Evolutionary conservation across 805 yeast species (phyloP), one percentile per base, ranked within the genome.

Genomic region (Yueomyces sinensis): DNA sequence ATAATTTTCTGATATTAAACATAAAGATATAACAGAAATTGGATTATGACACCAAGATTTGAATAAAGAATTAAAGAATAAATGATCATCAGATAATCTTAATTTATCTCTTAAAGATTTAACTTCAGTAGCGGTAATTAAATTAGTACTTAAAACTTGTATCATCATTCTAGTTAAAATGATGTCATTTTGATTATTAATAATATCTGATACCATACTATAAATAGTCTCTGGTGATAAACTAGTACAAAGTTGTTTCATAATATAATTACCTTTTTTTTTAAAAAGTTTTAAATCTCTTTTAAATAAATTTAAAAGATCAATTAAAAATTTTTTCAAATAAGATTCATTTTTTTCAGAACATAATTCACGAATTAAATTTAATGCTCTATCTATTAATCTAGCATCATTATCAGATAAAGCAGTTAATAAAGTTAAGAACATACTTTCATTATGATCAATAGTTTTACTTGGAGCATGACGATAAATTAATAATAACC

Each of bases 21-120:
- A 86, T 16, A 91, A 65, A 2, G 94, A 76, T 29, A 91, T 61
- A 0, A 87, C 82, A 4, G 96, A 87, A 1, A 93, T 86, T 0
- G 95, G 76, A 51, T 84, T 89, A 40, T 79, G 78, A 43, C 94
- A 76, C 98, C 98, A 91, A 38, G 93, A 76, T 48, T 74, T 76
- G 59, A 89, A 91, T 36, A 91, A 62, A 1, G 77, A 63, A 19
- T 80, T 68, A 52, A 91, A 91, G 29, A 87, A 63, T 17, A 65
- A 56, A 64, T 77, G 73, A 37, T 82, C 91, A 34, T 78, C 82
- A n/a, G 76, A 57, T 52, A 58, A 68, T 54, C 76, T 66, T 34
- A 89, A 61, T 46, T 80, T 72, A 38, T 70, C 73, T 35, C 98
- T 70, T 41, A 91, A 65, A 2, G 66, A 64, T 0, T 72, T 58